Percentiles rank a stretch among this genome's conserved stretches.
These are phyloP conservation scores for Phytopythium mirpurense DNA, from an alignment of 352 stramenopile genomes.

Conservation along the genomic window DNA sequence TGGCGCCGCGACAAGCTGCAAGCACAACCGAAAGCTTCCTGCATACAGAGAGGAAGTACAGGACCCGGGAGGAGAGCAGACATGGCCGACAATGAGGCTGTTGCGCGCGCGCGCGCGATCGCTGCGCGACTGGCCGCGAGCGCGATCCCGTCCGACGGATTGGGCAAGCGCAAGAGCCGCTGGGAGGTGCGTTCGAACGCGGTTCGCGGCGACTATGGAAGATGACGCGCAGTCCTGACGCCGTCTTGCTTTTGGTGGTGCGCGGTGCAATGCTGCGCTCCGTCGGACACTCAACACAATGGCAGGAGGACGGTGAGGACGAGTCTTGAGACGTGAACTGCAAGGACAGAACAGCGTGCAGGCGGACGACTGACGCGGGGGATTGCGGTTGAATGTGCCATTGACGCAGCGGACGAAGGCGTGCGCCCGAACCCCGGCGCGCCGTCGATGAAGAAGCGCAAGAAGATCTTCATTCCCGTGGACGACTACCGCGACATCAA, in stretches of 20 bases:
- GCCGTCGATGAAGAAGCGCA: slow-evolving; percentile 67
- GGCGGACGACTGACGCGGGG: neutral
- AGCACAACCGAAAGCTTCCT: slow-evolving; percentile 1
- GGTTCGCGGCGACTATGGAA: no score
- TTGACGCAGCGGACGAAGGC: slow-evolving; percentile 35
- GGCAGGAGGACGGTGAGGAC: no score
- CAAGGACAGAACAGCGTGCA: no score
- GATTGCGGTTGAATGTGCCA: neutral
- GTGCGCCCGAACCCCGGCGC: slow-evolving; percentile 24
- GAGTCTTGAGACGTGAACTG: no score
- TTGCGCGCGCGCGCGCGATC: slow-evolving; percentile 78
- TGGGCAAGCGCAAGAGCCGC: slow-evolving; percentile 82
- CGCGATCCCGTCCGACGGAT: slow-evolving; percentile 55
- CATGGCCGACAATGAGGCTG: slow-evolving; percentile 63
- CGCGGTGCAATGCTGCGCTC: no score
- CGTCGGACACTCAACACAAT: no score
- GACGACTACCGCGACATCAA: slow-evolving; percentile 92
- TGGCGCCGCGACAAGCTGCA: neutral
- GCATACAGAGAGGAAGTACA: neutral
- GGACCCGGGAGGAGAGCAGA: neutral
- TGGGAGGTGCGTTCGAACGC: slow-evolving; percentile 59
- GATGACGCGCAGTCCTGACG: no score
- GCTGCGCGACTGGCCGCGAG: slow-evolving; percentile 67
- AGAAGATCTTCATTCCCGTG: slow-evolving; percentile 91
- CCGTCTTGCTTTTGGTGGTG: no score